phyloP scores from a whole-genome alignment of 169 alveolate genomes.

The Cryptosporidium ubiquitum region DNA sequence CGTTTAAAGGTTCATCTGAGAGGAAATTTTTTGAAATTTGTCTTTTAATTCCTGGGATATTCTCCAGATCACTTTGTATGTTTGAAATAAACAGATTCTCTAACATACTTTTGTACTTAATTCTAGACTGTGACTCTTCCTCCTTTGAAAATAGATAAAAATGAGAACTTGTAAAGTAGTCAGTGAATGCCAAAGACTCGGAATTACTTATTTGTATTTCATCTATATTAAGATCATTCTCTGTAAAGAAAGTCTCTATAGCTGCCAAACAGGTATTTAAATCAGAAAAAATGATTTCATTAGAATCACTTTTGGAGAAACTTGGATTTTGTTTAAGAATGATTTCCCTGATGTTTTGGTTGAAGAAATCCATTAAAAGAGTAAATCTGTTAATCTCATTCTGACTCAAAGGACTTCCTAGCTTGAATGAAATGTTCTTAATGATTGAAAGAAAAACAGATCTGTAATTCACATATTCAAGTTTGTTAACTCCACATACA shows the following conservation, averaged over 20 bases:
- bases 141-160: background rate
- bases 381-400: background rate
- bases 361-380: slow-evolving; percentile 16
- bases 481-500: slow-evolving; percentile 1
- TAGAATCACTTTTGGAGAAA: background rate
- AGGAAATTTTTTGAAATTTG: background rate
- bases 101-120: background rate
- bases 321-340: background rate
- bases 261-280: background rate
- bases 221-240: background rate
- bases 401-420: background rate
- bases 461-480: background rate
- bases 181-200: background rate
- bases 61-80: background rate
- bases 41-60: background rate
- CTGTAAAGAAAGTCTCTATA: background rate
- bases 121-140: background rate
- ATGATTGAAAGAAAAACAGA: slow-evolving; percentile 1
- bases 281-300: slow-evolving; percentile 11
- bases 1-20: background rate
- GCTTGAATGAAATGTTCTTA: background rate
- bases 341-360: slow-evolving; percentile 4
- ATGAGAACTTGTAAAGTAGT: background rate
- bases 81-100: background rate
- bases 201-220: background rate